These are phyloP conservation scores for Saxophila tyrrhenica DNA, from an alignment of 495 filamentous ascomycete genomes.

Conservation along the genomic window DNA sequence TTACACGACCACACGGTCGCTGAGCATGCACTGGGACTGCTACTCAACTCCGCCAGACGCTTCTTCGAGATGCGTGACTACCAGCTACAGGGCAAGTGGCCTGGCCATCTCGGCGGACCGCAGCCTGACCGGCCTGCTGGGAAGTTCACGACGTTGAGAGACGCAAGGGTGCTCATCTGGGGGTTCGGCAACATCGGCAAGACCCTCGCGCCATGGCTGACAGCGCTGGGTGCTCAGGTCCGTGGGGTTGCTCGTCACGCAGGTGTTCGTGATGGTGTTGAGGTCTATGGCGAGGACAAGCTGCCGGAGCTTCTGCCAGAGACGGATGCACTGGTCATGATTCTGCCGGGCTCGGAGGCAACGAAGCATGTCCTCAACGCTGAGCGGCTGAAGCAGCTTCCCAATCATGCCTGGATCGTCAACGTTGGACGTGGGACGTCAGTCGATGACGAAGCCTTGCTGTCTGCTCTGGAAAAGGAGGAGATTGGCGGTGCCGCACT, in stretches of 20 bases:
- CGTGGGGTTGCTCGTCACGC: constrained; percentile 8
- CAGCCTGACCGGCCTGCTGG: constrained; percentile 33
- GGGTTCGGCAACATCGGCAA: constrained; percentile 21
- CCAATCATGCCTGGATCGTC: constrained; percentile 19
- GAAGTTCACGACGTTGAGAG: constrained; percentile 43
- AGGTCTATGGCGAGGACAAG: constrained; percentile 33
- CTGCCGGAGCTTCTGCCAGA: constrained; percentile 8
- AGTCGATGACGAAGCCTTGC: constrained; percentile 54
- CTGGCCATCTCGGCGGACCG: constrained; percentile 44
- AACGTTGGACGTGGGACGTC: constrained; percentile 13
- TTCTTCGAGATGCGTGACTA: constrained; percentile 50
- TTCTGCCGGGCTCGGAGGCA: constrained; percentile 15
- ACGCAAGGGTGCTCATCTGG: constrained; percentile 27
- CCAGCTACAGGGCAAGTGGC: constrained; percentile 43
- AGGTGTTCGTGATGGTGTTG: constrained; percentile 19
- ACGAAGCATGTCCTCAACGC: constrained; percentile 15
- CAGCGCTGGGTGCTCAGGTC: constrained; percentile 11
- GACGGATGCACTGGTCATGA: constrained; percentile 20
- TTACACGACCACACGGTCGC: constrained; percentile 51
- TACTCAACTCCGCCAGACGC: constrained; percentile 39
- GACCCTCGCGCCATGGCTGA: constrained; percentile 9
- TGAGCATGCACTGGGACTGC: constrained; percentile 44
- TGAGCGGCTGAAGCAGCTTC: constrained; percentile 11
- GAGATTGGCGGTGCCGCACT: constrained; percentile 58
- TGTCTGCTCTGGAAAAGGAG: constrained; percentile 48